These are phyloP conservation scores for Blastocrithidia nonstop DNA, from an alignment of 208 protist species.

Conservation along the genomic window DNA sequence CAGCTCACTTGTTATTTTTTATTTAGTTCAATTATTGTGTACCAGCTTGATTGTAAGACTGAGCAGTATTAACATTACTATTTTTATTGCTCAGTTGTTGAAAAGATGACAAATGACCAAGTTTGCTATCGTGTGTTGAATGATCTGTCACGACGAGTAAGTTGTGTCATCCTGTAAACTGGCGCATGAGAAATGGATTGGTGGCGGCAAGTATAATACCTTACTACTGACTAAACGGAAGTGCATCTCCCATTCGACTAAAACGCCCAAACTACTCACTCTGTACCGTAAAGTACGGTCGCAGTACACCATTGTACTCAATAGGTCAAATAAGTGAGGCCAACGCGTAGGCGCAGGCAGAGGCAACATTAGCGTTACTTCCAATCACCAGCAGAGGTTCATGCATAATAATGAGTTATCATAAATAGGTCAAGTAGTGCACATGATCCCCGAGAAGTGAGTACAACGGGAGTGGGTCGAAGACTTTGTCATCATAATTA, in stretches of 20 bases:
- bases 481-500: conserved; percentile 2
- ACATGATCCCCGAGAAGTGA: conserved; percentile 45
- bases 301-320: conserved; percentile 42
- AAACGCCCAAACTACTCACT: conserved; percentile 44
- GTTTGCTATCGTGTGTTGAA: not conserved
- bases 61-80: too few species aligned
- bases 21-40: too few species aligned
- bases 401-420: conserved; percentile 71
- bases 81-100: too few species aligned
- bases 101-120: too few species aligned
- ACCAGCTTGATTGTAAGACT: too few species aligned
- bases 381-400: conserved; percentile 65
- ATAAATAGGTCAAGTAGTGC: conserved; percentile 59
- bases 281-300: conserved; percentile 76
- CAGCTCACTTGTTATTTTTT: too few species aligned
- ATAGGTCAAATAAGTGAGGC: conserved; percentile 58
- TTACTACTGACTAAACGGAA: conserved; percentile 31
- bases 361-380: conserved; percentile 64
- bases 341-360: conserved; percentile 43
- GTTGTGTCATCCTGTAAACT: conserved; percentile 63
- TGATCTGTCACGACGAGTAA: conserved; percentile 47
- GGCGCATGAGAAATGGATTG: conserved; percentile 67
- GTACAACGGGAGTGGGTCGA: conserved; percentile 41
- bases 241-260: conserved; percentile 43
- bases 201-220: conserved; percentile 53